phyloP scores from a whole-genome alignment of 306 rosid genomes.

The Prosopis cineraria region DNA sequence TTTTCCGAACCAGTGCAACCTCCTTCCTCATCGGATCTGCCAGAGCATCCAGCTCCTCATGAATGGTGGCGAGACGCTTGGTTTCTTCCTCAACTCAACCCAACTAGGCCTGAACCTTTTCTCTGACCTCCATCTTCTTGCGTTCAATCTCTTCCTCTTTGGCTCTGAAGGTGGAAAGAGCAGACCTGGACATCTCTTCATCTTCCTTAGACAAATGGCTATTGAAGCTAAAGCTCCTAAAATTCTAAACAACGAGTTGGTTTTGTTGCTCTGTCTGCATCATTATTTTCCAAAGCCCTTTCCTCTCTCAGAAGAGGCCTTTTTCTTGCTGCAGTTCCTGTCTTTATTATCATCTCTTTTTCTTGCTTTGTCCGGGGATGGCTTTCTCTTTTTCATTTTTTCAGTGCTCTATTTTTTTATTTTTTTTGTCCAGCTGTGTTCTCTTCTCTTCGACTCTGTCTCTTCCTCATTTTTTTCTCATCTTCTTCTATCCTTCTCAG shows the following conservation, averaged over 20 bases:
- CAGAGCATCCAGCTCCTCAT: slow-evolving; percentile 92
- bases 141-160: too few species aligned
- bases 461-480: too few species aligned
- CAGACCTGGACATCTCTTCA: too few species aligned
- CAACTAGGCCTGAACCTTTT: slow-evolving; percentile 80
- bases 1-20: too few species aligned
- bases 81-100: slow-evolving; percentile 96
- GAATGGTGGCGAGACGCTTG: slow-evolving; percentile 83
- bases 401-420: too few species aligned
- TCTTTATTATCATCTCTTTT: slow-evolving; percentile 28
- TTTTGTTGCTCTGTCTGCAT: too few species aligned
- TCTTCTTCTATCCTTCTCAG: too few species aligned
- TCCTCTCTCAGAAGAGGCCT: slow-evolving; percentile 27
- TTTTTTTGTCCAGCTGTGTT: too few species aligned
- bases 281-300: slow-evolving; percentile 37
- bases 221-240: slow-evolving; percentile 85
- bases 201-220: too few species aligned
- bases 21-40: slow-evolving; percentile 99
- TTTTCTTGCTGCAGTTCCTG: slow-evolving; percentile 40
- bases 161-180: too few species aligned
- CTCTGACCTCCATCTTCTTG: too few species aligned
- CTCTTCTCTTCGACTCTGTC: too few species aligned
- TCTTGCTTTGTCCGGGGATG: slow-evolving; percentile 1
- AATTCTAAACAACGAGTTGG: slow-evolving; percentile 77
- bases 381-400: slow-evolving; percentile 4